phyloP scores from a whole-genome alignment of 129 eudicot genomes.

The Centrapalus pauciflorus region DNA sequence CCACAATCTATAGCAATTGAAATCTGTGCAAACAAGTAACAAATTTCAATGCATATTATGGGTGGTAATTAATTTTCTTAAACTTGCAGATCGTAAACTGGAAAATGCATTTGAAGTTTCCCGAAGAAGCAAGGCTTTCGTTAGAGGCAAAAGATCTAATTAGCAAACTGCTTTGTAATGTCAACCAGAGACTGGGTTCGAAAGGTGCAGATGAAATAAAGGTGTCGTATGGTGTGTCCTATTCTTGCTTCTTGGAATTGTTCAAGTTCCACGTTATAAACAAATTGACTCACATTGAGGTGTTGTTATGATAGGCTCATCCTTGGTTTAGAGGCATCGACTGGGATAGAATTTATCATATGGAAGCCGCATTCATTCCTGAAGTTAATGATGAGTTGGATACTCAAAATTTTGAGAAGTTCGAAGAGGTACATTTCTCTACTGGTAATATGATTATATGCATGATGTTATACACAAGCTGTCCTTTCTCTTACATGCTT shows the following conservation, averaged over 20 bases:
- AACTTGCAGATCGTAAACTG: slow-evolving; percentile 80
- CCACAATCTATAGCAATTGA: neutral
- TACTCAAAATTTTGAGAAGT: slow-evolving; percentile 94
- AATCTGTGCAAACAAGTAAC: neutral
- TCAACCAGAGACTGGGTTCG: slow-evolving; percentile 80
- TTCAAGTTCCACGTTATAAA: neutral
- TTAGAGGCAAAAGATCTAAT: slow-evolving; percentile 87
- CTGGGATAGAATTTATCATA: slow-evolving; percentile 79
- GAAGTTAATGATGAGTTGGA: slow-evolving; percentile 96
- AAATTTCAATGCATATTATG: neutral
- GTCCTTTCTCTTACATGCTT: slow-evolving; percentile 1
- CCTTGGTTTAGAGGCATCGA: slow-evolving; percentile 92
- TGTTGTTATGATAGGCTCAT: slow-evolving; percentile 55
- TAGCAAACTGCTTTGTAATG: slow-evolving; percentile 83
- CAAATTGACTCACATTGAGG: slow-evolving; percentile 15
- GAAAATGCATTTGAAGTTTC: slow-evolving; percentile 91
- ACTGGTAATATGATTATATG: neutral
- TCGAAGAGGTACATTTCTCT: slow-evolving; percentile 60
- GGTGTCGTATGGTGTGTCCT: slow-evolving; percentile 82
- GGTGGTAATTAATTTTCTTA: slow-evolving; percentile 4
- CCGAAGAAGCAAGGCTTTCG: slow-evolving; percentile 85
- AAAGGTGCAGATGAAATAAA: slow-evolving; percentile 96
- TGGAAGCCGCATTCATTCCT: slow-evolving; percentile 96
- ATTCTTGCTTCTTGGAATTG: slow-evolving; percentile 28
- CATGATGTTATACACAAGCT: neutral